phyloP scores from a whole-genome alignment of 768 basidiomycete genomes.

The Tricholoma hemisulphureum region DNA sequence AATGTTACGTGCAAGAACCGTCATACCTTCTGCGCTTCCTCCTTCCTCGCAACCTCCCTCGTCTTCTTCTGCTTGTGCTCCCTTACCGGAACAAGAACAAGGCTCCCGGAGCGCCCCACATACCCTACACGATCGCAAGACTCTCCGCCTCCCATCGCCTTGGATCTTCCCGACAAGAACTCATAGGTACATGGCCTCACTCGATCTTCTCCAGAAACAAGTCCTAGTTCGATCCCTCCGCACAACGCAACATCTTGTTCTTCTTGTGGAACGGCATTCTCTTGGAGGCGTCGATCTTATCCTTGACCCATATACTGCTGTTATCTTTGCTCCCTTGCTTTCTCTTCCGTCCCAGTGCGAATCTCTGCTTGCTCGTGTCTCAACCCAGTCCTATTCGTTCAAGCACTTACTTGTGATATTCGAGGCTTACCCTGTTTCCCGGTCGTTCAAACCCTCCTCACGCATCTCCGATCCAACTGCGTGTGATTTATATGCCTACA shows the following conservation, averaged over 20 bases:
- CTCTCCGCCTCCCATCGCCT: constrained; percentile 40
- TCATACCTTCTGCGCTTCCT: constrained; percentile 15
- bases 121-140: constrained; percentile 44
- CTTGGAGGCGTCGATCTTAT: constrained; percentile 66
- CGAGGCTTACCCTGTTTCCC: constrained; percentile 59
- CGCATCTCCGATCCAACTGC: neutral
- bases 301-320: constrained; percentile 58
- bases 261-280: constrained; percentile 62
- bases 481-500: constrained; percentile 46
- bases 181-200: constrained; percentile 70
- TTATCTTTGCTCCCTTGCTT: constrained; percentile 49
- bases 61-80: neutral
- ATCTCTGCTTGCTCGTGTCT: constrained; percentile 42
- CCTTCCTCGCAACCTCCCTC: constrained; percentile 4
- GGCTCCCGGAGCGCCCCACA: constrained; percentile 31
- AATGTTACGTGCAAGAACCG: constrained; percentile 37
- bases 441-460: constrained; percentile 29
- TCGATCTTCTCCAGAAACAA: constrained; percentile 68
- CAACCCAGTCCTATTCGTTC: constrained; percentile 64
- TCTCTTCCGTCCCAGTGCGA: constrained; percentile 51
- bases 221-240: constrained; percentile 53
- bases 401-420: constrained; percentile 56
- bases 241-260: constrained; percentile 43
- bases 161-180: constrained; percentile 28
- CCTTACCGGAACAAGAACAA: constrained; percentile 1